These are phyloP conservation scores for Borovskyia barvae DNA, from an alignment of 208 protist species.

Conservation along the genomic window DNA sequence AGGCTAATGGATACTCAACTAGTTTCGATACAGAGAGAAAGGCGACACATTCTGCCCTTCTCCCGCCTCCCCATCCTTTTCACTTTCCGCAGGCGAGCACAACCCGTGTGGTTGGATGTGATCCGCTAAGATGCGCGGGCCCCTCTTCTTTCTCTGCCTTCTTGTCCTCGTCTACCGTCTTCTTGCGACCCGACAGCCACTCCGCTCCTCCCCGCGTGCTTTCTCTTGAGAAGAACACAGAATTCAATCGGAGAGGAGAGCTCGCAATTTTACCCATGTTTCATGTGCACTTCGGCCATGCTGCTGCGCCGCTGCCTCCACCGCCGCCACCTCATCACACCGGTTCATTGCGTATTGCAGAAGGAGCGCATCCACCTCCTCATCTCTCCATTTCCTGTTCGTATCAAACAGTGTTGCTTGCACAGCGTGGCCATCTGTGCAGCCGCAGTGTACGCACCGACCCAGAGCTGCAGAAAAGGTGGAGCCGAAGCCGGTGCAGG, in stretches of 20 bases:
- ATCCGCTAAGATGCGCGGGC: too few relatives aligned
- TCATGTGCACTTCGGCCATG: slow-evolving; percentile 34
- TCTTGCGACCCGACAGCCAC: too few relatives aligned
- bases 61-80: too few relatives aligned
- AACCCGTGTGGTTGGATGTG: too few relatives aligned
- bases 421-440: slow-evolving; percentile 62
- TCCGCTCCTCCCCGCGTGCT: too few relatives aligned
- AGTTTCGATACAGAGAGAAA: too few relatives aligned
- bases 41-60: too few relatives aligned
- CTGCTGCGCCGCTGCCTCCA: slow-evolving; percentile 44
- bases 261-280: slow-evolving; percentile 30
- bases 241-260: slow-evolving; percentile 26
- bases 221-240: background rate
- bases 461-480: slow-evolving; percentile 39
- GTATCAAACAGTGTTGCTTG: slow-evolving; percentile 28
- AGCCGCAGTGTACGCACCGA: slow-evolving; percentile 55
- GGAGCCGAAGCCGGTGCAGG: slow-evolving; percentile 73
- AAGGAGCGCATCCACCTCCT: slow-evolving; percentile 47
- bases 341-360: slow-evolving; percentile 38
- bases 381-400: slow-evolving; percentile 38
- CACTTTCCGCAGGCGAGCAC: too few relatives aligned
- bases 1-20: too few relatives aligned
- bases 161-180: too few relatives aligned
- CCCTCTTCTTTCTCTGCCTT: too few relatives aligned
- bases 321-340: slow-evolving; percentile 70